phyloP scores from a whole-genome alignment of 371 early-diverging fungal species.

The Mucor piriformis region DNA sequence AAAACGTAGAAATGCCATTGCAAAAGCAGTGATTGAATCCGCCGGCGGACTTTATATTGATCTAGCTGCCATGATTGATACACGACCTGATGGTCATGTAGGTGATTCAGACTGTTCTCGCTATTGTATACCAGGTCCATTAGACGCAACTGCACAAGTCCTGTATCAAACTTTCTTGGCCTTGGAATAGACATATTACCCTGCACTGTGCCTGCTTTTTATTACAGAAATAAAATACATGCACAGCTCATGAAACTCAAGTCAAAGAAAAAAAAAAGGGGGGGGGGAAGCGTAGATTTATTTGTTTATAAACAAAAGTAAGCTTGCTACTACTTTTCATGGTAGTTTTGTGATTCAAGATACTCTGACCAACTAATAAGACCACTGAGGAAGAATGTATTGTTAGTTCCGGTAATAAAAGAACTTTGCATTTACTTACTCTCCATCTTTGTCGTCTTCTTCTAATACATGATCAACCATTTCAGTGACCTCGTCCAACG shows the following conservation, averaged over 20 bases:
- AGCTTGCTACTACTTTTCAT: conserved; percentile 16
- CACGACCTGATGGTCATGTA: conserved; percentile 63
- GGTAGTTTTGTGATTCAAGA: conserved; percentile 66
- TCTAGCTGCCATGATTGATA: conserved; percentile 53
- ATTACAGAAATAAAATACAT: no score
- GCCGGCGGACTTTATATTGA: conserved; percentile 64
- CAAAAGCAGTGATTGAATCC: conserved; percentile 56
- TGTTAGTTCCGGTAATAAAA: background rate
- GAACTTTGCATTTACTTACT: conserved; percentile 32
- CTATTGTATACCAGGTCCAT: conserved; percentile 69
- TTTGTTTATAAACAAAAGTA: no score
- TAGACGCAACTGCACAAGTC: conserved; percentile 57
- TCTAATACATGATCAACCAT: conserved; percentile 68
- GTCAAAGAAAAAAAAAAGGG: no score
- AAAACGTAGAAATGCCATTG: conserved; percentile 58
- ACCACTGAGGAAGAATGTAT: conserved; percentile 54
- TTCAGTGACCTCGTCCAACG: conserved; percentile 42
- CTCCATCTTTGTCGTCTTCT: conserved; percentile 66
- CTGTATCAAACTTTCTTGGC: conserved; percentile 50
- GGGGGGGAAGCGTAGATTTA: background rate
- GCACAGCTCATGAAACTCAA: background rate
- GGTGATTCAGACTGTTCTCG: conserved; percentile 63
- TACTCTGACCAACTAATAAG: conserved; percentile 77
- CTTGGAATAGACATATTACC: conserved; percentile 52
- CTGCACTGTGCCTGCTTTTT: no score